Conservation (phyloP, 2,329 filamentous ascomycete genomes). For the Alternaria gansuensis region DNA sequence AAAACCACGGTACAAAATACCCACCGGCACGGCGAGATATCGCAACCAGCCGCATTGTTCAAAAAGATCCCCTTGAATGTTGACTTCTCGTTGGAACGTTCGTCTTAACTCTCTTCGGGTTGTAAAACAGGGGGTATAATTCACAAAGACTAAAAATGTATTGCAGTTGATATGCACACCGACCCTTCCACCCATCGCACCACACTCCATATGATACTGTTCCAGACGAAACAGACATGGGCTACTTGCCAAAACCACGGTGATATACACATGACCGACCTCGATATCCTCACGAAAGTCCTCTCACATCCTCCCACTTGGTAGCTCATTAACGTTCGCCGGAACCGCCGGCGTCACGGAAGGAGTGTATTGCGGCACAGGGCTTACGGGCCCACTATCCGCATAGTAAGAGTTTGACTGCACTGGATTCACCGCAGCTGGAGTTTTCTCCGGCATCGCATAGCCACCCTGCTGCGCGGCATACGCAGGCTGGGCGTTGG, state of each 20-base stretch:
- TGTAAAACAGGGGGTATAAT: not conserved
- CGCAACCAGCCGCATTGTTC: not conserved
- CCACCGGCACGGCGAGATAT: not conserved
- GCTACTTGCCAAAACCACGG: not conserved
- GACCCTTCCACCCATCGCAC: not conserved
- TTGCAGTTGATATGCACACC: not conserved
- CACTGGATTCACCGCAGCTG: slow-evolving; percentile 1
- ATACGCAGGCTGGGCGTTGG: slow-evolving; percentile 16
- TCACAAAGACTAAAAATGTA: not conserved
- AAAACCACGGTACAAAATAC: not conserved
- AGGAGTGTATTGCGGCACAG: slow-evolving; percentile 24
- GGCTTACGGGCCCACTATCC: slow-evolving; percentile 17
- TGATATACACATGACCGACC: not conserved
- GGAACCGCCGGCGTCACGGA: slow-evolving; percentile 3
- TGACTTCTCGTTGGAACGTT: not conserved
- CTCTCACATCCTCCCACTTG: slow-evolving; percentile 19
- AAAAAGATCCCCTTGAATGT: not conserved
- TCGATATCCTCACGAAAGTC: not conserved
- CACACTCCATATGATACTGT: not conserved
- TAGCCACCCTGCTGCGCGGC: slow-evolving; percentile 11
- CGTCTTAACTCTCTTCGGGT: not conserved
- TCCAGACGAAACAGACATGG: not conserved
- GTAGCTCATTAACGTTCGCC: slow-evolving; percentile 20
- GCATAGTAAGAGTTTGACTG: slow-evolving; percentile 19
- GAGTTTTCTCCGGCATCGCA: slow-evolving; percentile 16